phyloP scores from a whole-genome alignment of 2,329 filamentous ascomycete genomes.

The Cytospora chrysosperma region DNA sequence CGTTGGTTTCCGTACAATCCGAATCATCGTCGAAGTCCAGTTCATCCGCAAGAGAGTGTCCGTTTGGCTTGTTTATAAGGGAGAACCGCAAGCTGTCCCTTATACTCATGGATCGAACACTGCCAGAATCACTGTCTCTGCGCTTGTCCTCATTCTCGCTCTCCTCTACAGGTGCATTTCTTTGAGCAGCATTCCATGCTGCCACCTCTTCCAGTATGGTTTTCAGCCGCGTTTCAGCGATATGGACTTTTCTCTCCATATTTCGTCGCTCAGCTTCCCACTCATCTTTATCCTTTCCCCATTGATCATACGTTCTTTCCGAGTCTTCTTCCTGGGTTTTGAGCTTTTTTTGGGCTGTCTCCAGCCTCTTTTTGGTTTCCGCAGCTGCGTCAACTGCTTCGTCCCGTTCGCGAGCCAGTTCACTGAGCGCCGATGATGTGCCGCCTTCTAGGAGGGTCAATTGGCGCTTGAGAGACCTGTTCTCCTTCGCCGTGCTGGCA shows the following conservation, averaged over 20 bases:
- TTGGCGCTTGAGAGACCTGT: slow-evolving; percentile 77
- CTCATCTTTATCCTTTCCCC: slow-evolving; percentile 77
- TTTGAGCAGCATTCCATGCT: slow-evolving; percentile 57
- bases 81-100: slow-evolving; percentile 74
- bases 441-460: slow-evolving; percentile 84
- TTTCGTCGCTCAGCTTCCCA: slow-evolving; percentile 84
- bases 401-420: slow-evolving; percentile 82
- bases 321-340: slow-evolving; percentile 81
- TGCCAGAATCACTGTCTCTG: slow-evolving; percentile 69
- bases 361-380: slow-evolving; percentile 76
- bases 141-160: slow-evolving; percentile 58
- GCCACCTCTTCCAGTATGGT: slow-evolving; percentile 82
- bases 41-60: slow-evolving; percentile 84
- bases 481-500: slow-evolving; percentile 69
- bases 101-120: slow-evolving; percentile 72
- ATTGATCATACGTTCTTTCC: slow-evolving; percentile 73
- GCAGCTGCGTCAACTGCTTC: slow-evolving; percentile 70
- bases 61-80: slow-evolving; percentile 62
- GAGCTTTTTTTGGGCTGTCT: slow-evolving; percentile 73
- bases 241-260: slow-evolving; percentile 80
- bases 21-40: slow-evolving; percentile 83
- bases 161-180: slow-evolving; percentile 37
- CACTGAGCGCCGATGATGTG: slow-evolving; percentile 79
- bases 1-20: slow-evolving; percentile 68
- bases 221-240: slow-evolving; percentile 86